Conservation (phyloP, 768 basidiomycete genomes). For the Cyclocybe cylindracea region DNA sequence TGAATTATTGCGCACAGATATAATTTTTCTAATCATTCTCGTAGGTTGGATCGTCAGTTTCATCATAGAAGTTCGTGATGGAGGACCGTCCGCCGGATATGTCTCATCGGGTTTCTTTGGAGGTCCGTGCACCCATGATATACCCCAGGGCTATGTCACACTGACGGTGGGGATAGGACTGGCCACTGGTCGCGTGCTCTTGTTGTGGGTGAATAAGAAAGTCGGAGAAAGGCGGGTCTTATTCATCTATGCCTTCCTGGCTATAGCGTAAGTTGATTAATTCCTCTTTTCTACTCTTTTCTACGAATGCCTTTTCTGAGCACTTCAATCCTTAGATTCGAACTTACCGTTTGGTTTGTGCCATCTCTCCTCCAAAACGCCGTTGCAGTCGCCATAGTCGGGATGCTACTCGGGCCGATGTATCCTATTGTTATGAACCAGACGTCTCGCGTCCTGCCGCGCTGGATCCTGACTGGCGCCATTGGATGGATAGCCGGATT, state of each 20-base stretch:
- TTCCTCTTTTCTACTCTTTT: neutral
- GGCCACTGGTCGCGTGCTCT: slow-evolving; percentile 52
- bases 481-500: slow-evolving; percentile 65
- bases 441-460: slow-evolving; percentile 61
- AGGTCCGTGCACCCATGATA: slow-evolving; percentile 30
- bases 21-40: neutral
- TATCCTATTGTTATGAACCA: slow-evolving; percentile 76
- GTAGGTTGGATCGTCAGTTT: slow-evolving; percentile 75
- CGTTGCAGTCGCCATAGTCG: slow-evolving; percentile 63
- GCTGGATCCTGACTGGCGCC: slow-evolving; percentile 58
- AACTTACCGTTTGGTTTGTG: slow-evolving; percentile 69
- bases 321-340: slow-evolving; percentile 40
- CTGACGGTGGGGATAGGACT: slow-evolving; percentile 40
- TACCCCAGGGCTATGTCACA: neutral
- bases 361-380: slow-evolving; percentile 66
- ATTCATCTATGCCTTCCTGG: slow-evolving; percentile 51
- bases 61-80: slow-evolving; percentile 35
- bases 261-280: slow-evolving; percentile 41
- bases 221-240: slow-evolving; percentile 57
- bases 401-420: slow-evolving; percentile 73
- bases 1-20: too few relatives aligned
- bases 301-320: too few relatives aligned
- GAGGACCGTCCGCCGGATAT: slow-evolving; percentile 45
- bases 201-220: slow-evolving; percentile 58
- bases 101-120: slow-evolving; percentile 55